Base-by-base conservation (phyloP, 805 yeast species). In the Nadsonia fulvescens region DNA sequence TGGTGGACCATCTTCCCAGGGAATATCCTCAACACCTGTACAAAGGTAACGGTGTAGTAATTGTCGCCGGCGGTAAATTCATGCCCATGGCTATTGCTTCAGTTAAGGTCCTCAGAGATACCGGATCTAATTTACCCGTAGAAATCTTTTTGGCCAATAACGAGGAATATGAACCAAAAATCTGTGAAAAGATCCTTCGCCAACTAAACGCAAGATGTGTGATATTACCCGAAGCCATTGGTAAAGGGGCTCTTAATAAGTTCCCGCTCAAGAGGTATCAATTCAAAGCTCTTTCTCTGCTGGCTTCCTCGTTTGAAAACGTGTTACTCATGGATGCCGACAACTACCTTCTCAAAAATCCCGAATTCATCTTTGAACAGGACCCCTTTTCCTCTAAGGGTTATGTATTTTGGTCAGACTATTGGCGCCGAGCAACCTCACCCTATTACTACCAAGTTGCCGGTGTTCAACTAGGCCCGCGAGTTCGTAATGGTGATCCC, bases 351-450 rank as follows among this genome's bases (percentile, higher is more conserved):
- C 63, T 73, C 3, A 60, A 58, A 38, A 59, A 70, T 8, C 73
- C 86, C 3, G 76, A 70, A 36, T 44, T 47, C 11, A 43, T 77
- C 12, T 74, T 79, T 43, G 52, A 51, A 4, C 47, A 61, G 8
- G 66, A 68, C 23, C 70, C 78, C 1, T 78, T 63, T 48, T 34
- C 40, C 10, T 44, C 57, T 8, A 50, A 56, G 32, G 66, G 71
- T 31, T 49, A 66, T 44, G 49, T 70, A 14, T 46, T 69, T 14
- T 79, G 91, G 86, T 91, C 92, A 2, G 93, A 79, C 48, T 79
- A 70, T 46, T 79, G 93, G 93, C 65, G 72, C 46, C 61, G 93
- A 36, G 69, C 83, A 5, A 76, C 83, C 1, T 65, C 77, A 1
- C 92, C 93, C 5, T 51, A 53, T 19, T 73, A 63, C 39, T 79